Percentiles rank a stretch among this genome's conserved stretches.
phyloP scores from a whole-genome alignment of 768 basidiomycete genomes.

The Cystofilobasidium capitatum region DNA sequence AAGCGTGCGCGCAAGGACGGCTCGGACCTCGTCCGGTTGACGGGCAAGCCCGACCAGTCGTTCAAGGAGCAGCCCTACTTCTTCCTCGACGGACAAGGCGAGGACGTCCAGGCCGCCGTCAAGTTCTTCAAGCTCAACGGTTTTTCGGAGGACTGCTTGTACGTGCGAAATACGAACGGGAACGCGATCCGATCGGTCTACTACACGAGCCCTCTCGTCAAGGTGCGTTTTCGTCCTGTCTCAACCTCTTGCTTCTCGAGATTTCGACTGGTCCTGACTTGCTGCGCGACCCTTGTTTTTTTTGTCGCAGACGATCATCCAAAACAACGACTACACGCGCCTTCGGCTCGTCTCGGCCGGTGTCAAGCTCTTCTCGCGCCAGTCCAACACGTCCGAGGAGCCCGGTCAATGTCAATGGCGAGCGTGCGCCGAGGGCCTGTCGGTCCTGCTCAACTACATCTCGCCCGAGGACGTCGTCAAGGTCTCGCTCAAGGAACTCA shows the following conservation, averaged over 20 bases:
- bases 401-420: conserved; percentile 42
- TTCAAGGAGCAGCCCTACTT: conserved; percentile 28
- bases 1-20: conserved; percentile 37
- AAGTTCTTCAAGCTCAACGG: conserved; percentile 58
- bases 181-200: conserved; percentile 62
- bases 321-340: conserved; percentile 69
- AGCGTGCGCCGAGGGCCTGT: conserved; percentile 72
- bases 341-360: conserved; percentile 86
- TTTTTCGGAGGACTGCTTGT: conserved; percentile 68
- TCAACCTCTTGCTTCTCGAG: neutral
- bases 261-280: neutral
- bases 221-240: conserved; percentile 37
- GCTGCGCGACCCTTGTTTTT: neutral
- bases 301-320: conserved; percentile 48
- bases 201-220: conserved; percentile 74
- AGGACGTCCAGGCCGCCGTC: conserved; percentile 21
- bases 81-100: conserved; percentile 13
- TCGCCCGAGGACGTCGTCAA: conserved; percentile 54
- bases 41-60: conserved; percentile 12
- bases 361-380: conserved; percentile 82
- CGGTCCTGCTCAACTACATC: conserved; percentile 72
- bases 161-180: conserved; percentile 67
- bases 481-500: conserved; percentile 52
- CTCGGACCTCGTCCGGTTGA: conserved; percentile 11
- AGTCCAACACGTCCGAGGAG: conserved; percentile 52